A percentile compares a stretch with the other conserved stretches of the same genome.
Evolutionary conservation across 106 monocot genomes (phyloP).

Genomic region (Allium fistulosum): DNA sequence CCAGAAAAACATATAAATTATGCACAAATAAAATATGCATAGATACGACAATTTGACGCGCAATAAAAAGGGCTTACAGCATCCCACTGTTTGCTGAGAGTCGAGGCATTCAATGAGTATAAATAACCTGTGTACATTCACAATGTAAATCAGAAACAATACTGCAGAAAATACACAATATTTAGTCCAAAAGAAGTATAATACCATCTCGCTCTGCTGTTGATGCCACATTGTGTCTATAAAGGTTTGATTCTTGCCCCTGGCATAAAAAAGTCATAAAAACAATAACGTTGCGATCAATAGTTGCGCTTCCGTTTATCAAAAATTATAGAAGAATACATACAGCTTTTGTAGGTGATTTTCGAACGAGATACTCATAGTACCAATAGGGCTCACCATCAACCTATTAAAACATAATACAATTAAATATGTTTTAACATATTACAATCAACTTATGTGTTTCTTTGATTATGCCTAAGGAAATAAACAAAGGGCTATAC

Average conservation of each 20-base stretch:
- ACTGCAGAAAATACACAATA: background rate
- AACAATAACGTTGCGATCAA: too few species aligned
- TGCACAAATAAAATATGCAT: too few species aligned
- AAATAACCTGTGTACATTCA: slow-evolving; percentile 57
- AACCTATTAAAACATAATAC: slow-evolving; percentile 29
- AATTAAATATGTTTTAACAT: too few species aligned
- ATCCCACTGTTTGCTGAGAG: slow-evolving; percentile 86
- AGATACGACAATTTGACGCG: too few species aligned
- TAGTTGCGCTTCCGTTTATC: too few species aligned
- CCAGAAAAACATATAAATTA: too few species aligned
- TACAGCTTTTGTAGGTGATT: slow-evolving; percentile 81
- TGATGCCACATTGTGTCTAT: slow-evolving; percentile 66
- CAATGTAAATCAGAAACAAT: background rate
- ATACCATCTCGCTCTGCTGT: slow-evolving; percentile 95
- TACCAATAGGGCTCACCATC: slow-evolving; percentile 92
- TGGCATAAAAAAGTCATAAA: slow-evolving; percentile 9
- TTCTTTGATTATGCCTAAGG: too few species aligned
- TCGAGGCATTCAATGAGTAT: slow-evolving; percentile 86
- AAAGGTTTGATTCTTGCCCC: slow-evolving; percentile 78
- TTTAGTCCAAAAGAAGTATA: background rate
- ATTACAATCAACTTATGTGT: too few species aligned
- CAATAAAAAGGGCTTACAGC: slow-evolving; percentile 34
- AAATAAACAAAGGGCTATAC: slow-evolving; percentile 27
- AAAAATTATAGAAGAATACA: slow-evolving; percentile 21
- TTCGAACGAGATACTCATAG: slow-evolving; percentile 90